Conservation (phyloP, 1,284 basidiomycete genomes). For the Ganoderma lingzhi region DNA sequence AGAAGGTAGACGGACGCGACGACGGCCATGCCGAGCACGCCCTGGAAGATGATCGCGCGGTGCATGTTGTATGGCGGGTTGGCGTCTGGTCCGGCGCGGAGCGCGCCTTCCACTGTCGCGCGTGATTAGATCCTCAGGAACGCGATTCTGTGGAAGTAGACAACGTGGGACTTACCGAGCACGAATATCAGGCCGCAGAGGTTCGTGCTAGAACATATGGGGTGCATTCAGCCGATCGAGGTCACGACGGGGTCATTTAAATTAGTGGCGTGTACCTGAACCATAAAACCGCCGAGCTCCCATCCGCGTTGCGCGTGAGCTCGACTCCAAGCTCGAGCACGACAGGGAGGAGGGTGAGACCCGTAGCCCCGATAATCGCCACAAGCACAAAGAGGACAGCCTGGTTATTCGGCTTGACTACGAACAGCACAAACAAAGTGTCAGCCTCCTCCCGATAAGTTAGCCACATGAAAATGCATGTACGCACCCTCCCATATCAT, state of each 20-base stretch:
- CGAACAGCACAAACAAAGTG: neutral
- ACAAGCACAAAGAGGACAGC: constrained; percentile 70
- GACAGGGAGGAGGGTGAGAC: constrained; percentile 75
- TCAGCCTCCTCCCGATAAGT: constrained; percentile 1
- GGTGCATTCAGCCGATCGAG: neutral
- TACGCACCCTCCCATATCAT: constrained; percentile 79
- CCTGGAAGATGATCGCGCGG: constrained; percentile 69
- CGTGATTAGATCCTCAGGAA: neutral
- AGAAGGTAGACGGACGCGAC: constrained; percentile 55
- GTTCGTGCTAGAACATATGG: constrained; percentile 59
- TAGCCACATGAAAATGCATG: constrained; percentile 8
- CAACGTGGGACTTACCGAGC: constrained; percentile 63
- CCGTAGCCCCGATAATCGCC: constrained; percentile 69
- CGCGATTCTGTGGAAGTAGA: constrained; percentile 12
- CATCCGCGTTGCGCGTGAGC: constrained; percentile 78
- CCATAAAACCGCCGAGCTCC: constrained; percentile 79
- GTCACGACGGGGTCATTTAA: neutral
- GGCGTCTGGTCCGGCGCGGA: constrained; percentile 65
- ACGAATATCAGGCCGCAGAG: constrained; percentile 70
- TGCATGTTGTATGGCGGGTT: constrained; percentile 77
- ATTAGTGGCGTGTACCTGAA: constrained; percentile 54
- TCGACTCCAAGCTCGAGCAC: constrained; percentile 80
- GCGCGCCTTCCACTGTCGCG: constrained; percentile 62
- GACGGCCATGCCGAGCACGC: constrained; percentile 50
- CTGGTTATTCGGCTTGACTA: constrained; percentile 67